Base-by-base conservation (phyloP, 352 stramenopile genomes). In the Phytophthora sp. region DNA sequence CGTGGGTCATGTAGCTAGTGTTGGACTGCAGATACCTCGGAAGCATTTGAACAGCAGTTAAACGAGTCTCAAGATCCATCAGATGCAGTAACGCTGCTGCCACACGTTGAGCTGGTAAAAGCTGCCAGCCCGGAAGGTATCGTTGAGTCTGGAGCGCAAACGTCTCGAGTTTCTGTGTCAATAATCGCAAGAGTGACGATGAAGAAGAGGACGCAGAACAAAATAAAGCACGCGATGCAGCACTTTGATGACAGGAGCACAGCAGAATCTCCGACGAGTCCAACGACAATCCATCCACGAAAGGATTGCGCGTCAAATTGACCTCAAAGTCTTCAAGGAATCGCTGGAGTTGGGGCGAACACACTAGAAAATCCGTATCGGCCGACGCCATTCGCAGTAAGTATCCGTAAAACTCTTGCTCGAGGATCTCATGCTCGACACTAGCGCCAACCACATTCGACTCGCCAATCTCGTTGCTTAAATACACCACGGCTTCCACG, bases 221-320 rank as follows among this genome's bases (percentile, higher is more conserved):
- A 31, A 79, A 72, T 13, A 78, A 60, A 31, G 26, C 39, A 21
- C 56, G 24, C 6, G 71, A 74, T 0, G 63, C 26, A 3, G 69
- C 59, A 15, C 66, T 63, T 39, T 74, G 68, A 31, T 90, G 77
- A 41, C 84, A 92, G 1, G 80, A 81, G 21, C 81, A 90, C 3
- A 92, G 63, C 66, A 92, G 35, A 33, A 92, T 61, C 67, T 92
- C 84, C 18, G 78, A 89, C 23, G 81, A 79, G n/a, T 90, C 81
- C 11, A 92, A 63, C 1, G 84, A 70, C 6, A 92, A 71, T 29
- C 81, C 84, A 33, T 92, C 84, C 6, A 90, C 47, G 15, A 92
- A 70, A 26, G 84, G 84, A 38, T 92, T 92, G 13, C 84, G 74
- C 8, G 75, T 41, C 38, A 88, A 69, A 26, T 63, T 74, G 7